Evolutionary conservation across 192 early-diverging fungal genomes (phyloP), one percentile per base, ranked within the genome.

Genomic region (Coemansia sp.): DNA sequence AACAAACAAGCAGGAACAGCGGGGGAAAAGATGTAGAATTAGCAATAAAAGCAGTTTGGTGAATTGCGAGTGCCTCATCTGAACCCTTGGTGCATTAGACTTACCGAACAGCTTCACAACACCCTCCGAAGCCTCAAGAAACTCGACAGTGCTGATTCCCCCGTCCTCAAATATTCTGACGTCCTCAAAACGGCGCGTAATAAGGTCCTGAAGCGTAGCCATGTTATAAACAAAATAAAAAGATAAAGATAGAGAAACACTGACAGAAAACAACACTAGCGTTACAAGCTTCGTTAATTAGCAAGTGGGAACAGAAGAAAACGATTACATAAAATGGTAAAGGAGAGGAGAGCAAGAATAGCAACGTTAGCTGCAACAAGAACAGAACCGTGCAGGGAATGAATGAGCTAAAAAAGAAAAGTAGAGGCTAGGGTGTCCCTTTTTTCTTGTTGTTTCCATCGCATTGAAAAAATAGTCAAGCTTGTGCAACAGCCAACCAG

Each of bases 111-210:
- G 76, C 68, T 86, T 88, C 25, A 92, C 86, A 19, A 95, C 76
- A 19, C 90, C 90, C 68, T 88, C 86, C 19, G 91, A 88, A 20
- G 94, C 92, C 74, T 90, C 87, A 9, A 93, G 75, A 81, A 95
- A 95, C 63, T 87, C 70, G 13, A 64, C 68, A n/a, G 90, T 92
- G 73, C 90, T 86, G 74, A 94, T 91, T 41, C 65, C 65, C 62
- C 87, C 88, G 9, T 86, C 87, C 53, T 88, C 76, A 0, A 76
- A 37, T 65, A 89, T 65, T 39, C 86, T 73, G 54, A 95, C 92
- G 41, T 91, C 85, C 59, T 85, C 68, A 64, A 88, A 95, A 50
- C 85, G 85, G 63, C 86, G 86, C 42, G 86, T 69, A 59, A 91
- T 75, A 53, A 82, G 85, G 48, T 90, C 80, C 65, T 92, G 46